A percentile compares a stretch with the other conserved stretches of the same genome.
phyloP scores from a whole-genome alignment of 2,329 filamentous ascomycete genomes.

The Tympanopsis confertula region DNA sequence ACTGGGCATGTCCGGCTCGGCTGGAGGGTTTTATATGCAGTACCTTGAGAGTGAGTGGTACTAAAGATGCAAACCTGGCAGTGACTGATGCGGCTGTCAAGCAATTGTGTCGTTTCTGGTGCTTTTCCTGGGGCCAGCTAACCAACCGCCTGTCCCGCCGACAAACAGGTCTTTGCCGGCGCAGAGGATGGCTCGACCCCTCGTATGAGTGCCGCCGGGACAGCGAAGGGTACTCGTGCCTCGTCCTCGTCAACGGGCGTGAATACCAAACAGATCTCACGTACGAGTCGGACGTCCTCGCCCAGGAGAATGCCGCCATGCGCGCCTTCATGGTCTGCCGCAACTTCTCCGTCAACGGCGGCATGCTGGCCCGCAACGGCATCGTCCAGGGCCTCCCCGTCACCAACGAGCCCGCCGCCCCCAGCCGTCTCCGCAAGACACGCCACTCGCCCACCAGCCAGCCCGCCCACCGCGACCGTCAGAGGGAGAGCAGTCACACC shows the following conservation, averaged over 20 bases:
- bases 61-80: constrained; percentile 8
- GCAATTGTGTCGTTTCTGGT: constrained; percentile 3
- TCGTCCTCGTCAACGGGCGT: constrained; percentile 88
- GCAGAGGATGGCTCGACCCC: constrained; percentile 86
- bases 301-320: constrained; percentile 88
- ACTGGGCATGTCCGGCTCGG: constrained; percentile 20
- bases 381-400: constrained; percentile 56
- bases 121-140: constrained; percentile 3
- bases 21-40: constrained; percentile 60
- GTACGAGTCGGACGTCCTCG: constrained; percentile 71
- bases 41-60: constrained; percentile 62
- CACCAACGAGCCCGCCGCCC: constrained; percentile 27
- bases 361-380: constrained; percentile 66
- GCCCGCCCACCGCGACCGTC: constrained; percentile 20
- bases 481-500: constrained; percentile 29
- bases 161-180: constrained; percentile 89
- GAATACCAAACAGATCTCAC: constrained; percentile 86
- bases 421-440: constrained; percentile 38
- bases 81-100: constrained; percentile 2
- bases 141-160: no score
- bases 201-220: constrained; percentile 73
- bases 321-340: constrained; percentile 95
- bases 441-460: constrained; percentile 30
- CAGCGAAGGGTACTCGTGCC: constrained; percentile 69
- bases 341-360: constrained; percentile 93